Base-by-base conservation (phyloP, 78 protist genomes). In the Cavenderia fasciculata region DNA sequence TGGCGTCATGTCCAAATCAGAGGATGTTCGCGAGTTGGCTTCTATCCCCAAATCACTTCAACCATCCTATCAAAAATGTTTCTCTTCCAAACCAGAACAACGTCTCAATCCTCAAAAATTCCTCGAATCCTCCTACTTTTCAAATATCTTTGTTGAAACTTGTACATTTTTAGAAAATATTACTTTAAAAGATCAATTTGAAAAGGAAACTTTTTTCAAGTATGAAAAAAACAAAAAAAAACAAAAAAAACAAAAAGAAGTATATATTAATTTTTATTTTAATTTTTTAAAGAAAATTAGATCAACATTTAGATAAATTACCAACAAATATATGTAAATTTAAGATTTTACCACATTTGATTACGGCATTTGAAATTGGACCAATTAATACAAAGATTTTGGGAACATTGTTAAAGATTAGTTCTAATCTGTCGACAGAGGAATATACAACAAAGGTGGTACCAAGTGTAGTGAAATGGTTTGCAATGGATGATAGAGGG, bases 121-220 rank as follows among this genome's bases (percentile, higher is more conserved):
- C 11, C 19, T 92, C 0, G 88, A 82, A 31, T 47, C 76, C 27
- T 56, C 69, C 1, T 92, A 76, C 86, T 89, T 95, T 27, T 61
- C 49, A 41, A 78, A 86, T 74, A 47, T 44, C 14, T 92, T 86
- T 40, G 94, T 87, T 31, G 94, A 87, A 43, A 76, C 93, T 25
- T 61, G 59, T 69, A 76, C 73, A 18, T 93, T 95, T 46, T 14
- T 95, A 8, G 95, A 93, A 51, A 63, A 85, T 33, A 71, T 95
- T 11, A 74, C 94, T 23, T 21, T 95, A 52, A 92, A 93, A 52
- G 95, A 93, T 56, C 51, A 79, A 11, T 49, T 69, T 43, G 96
- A 96, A 59, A 93, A 92, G 61, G 94, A 92, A 43, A 33, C n/a
- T 18, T 96, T 96, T 40, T 96, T 93, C 69, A 40, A 70, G 95